Percentiles rank a stretch among this genome's conserved stretches.
Conservation (phyloP, 352 stramenopile genomes). For the Globisporangium acanthophoron region DNA sequence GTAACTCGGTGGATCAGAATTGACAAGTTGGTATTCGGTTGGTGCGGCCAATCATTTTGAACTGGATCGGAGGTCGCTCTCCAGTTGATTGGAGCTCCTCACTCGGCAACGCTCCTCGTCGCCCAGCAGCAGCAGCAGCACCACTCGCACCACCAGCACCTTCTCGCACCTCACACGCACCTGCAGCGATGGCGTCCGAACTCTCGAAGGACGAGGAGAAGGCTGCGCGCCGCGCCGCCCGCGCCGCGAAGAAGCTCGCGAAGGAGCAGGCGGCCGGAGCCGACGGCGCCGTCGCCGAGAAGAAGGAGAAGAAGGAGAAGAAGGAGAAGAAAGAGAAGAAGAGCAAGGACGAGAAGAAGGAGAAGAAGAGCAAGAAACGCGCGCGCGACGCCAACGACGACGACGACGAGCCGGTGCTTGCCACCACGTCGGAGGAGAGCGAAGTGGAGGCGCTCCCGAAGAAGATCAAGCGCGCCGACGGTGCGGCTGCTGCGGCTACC, state of each 20-base stretch:
- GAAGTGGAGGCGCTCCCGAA: conserved; percentile 39
- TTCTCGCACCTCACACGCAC: background rate
- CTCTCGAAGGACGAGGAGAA: conserved; percentile 60
- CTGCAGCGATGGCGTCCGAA: conserved; percentile 10
- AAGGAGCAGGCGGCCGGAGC: conserved; percentile 37
- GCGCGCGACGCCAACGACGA: conserved; percentile 31
- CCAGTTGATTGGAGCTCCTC: background rate
- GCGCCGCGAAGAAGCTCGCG: conserved; percentile 38
- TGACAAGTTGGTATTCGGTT: background rate
- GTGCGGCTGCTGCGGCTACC: background rate
- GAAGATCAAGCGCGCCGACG: conserved; percentile 19
- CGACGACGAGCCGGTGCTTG: conserved; percentile 22
- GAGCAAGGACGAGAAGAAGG: conserved; percentile 70
- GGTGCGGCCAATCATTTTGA: background rate
- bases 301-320: conserved; percentile 43
- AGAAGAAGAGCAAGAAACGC: conserved; percentile 80
- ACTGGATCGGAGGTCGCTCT: background rate
- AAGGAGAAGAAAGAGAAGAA: conserved; percentile 53
- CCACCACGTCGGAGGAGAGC: conserved; percentile 47
- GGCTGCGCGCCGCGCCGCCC: conserved; percentile 5
- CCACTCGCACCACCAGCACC: background rate
- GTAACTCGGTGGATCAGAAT: background rate
- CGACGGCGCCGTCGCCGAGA: conserved; percentile 9
- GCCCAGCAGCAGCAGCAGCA: conserved; percentile 1
- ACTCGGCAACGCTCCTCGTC: background rate